Percentiles rank a stretch among this genome's conserved stretches.
phyloP scores from a whole-genome alignment of 192 early-diverging fungal species.

The Spizellomyces punctatus region DNA sequence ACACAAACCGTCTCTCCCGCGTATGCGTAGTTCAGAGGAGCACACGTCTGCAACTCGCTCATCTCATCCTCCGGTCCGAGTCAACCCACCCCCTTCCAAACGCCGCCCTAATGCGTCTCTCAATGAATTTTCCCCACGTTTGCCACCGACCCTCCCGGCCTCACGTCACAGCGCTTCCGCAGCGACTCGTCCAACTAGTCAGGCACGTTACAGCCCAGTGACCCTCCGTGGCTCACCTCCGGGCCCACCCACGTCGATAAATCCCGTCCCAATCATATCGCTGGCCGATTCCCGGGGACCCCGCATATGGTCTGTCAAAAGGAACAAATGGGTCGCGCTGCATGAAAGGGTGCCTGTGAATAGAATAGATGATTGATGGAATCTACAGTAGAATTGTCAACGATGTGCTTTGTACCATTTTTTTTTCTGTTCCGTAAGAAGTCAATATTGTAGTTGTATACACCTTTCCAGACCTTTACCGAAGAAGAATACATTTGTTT shows the following conservation, averaged over 20 bases:
- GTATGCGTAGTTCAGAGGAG: background rate
- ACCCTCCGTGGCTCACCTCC: no score
- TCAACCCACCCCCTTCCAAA: background rate
- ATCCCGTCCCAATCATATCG: background rate
- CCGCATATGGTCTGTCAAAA: background rate
- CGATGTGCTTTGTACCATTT: no score
- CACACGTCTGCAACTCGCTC: background rate
- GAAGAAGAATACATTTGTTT: no score
- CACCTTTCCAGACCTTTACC: no score
- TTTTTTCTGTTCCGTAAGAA: no score
- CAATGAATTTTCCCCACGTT: background rate
- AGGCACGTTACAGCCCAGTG: no score
- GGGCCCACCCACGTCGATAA: no score
- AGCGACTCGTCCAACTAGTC: no score
- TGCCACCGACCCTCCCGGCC: background rate
- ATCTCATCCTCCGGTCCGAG: background rate
- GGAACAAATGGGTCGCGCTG: slow-evolving; percentile 13
- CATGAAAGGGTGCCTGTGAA: background rate
- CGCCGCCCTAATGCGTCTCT: background rate
- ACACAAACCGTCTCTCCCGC: background rate
- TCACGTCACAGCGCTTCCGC: background rate
- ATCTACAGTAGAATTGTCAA: no score
- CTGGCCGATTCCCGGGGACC: slow-evolving; percentile 7
- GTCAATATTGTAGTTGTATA: no score
- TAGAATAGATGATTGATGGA: no score